These are phyloP conservation scores for Aspergillus heteromorphus DNA, from an alignment of 495 filamentous ascomycete genomes.

Conservation along the genomic window DNA sequence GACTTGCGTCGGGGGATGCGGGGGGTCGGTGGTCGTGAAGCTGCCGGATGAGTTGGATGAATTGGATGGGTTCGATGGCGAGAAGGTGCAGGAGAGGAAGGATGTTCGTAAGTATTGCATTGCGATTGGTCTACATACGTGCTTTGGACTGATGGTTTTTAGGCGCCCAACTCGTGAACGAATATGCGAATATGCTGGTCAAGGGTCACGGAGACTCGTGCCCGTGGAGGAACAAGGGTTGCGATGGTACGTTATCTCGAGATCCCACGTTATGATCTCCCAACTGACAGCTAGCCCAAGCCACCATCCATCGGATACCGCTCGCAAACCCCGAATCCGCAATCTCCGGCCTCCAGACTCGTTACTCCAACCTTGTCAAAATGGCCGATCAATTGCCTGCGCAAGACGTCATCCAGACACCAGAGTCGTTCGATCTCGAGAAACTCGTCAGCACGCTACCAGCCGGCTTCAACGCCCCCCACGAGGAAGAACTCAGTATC, in stretches of 20 bases:
- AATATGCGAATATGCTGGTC: constrained; percentile 65
- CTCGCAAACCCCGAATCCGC: constrained; percentile 53
- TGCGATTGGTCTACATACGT: background rate
- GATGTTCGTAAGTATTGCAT: constrained; percentile 46
- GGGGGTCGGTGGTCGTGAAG: constrained; percentile 73
- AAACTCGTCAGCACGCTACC: constrained; percentile 29
- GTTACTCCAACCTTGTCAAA: constrained; percentile 51
- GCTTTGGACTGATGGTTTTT: constrained; percentile 10
- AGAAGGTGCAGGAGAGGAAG: constrained; percentile 59
- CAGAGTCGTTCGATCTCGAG: constrained; percentile 38
- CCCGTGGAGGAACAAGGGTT: constrained; percentile 78
- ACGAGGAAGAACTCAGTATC: constrained; percentile 17
- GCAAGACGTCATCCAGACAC: constrained; percentile 42
- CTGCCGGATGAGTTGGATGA: constrained; percentile 58
- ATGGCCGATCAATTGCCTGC: constrained; percentile 47
- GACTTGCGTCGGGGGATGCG: constrained; percentile 73
- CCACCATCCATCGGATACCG: constrained; percentile 51
- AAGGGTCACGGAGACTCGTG: constrained; percentile 79
- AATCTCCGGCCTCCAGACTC: constrained; percentile 49
- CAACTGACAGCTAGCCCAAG: constrained; percentile 16
- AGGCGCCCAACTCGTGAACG: constrained; percentile 62
- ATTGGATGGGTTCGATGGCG: constrained; percentile 41
- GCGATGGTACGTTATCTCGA: constrained; percentile 58
- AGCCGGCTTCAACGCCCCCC: constrained; percentile 13
- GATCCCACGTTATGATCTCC: background rate